Percentiles rank a stretch among this genome's conserved stretches.
phyloP scores from a whole-genome alignment of 1,139 yeast genomes.

The Saccharomyces hybrid region DNA sequence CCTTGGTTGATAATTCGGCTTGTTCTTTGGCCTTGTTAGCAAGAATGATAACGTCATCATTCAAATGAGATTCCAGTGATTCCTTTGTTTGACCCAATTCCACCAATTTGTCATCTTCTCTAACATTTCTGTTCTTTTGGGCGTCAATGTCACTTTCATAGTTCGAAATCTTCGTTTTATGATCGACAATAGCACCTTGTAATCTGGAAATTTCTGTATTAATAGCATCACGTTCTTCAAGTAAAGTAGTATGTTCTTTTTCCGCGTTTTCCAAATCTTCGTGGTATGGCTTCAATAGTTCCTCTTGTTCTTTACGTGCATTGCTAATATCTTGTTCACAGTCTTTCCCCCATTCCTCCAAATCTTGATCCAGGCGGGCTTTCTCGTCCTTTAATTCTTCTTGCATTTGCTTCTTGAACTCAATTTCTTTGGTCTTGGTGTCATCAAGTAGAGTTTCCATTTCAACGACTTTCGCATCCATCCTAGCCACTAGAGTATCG shows the following conservation, averaged over 20 bases:
- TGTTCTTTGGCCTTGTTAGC: constrained; percentile 26
- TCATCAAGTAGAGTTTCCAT: constrained; percentile 30
- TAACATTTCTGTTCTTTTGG: constrained; percentile 19
- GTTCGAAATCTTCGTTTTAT: constrained; percentile 21
- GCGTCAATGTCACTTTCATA: constrained; percentile 20
- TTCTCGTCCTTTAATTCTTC: constrained; percentile 16
- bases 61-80: constrained; percentile 14
- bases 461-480: constrained; percentile 25
- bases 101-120: constrained; percentile 16
- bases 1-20: constrained; percentile 26
- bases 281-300: constrained; percentile 22
- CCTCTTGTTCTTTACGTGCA: constrained; percentile 26
- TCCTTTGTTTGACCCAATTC: constrained; percentile 17
- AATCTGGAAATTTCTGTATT: constrained; percentile 20
- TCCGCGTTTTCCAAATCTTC: constrained; percentile 26
- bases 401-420: constrained; percentile 24
- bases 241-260: constrained; percentile 20
- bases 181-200: constrained; percentile 20
- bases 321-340: constrained; percentile 31
- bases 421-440: constrained; percentile 18
- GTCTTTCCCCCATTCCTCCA: constrained; percentile 28
- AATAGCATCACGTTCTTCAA: constrained; percentile 22
- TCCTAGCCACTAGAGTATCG: constrained; percentile 21
- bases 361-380: constrained; percentile 22
- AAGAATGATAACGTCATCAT: constrained; percentile 14